These are phyloP conservation scores for Mortierella alpina DNA, from an alignment of 192 early-diverging fungal genomes.

Conservation along the genomic window DNA sequence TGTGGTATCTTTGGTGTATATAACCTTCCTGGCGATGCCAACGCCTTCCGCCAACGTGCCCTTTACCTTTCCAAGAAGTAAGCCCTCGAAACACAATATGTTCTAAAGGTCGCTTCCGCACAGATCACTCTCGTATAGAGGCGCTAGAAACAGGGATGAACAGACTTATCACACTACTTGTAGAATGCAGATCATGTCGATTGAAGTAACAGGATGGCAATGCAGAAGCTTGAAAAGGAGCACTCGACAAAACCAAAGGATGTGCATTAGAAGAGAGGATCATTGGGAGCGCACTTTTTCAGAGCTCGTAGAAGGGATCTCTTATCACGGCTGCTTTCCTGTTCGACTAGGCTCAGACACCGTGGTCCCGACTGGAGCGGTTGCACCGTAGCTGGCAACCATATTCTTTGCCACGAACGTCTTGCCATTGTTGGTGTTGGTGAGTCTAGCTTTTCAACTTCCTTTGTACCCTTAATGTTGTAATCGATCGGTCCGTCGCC, in stretches of 20 bases:
- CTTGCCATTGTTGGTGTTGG: constrained; percentile 98
- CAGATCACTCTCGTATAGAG: too few species aligned
- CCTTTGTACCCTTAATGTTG: too few species aligned
- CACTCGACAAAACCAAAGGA: too few species aligned
- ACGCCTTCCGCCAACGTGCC: constrained; percentile 84
- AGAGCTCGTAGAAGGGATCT: not conserved
- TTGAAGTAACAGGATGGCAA: too few species aligned
- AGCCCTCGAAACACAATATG: constrained; percentile 1
- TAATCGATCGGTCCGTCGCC: too few species aligned
- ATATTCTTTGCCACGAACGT: constrained; percentile 96
- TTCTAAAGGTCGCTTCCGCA: too few species aligned
- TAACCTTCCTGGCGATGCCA: constrained; percentile 83
- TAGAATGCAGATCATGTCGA: too few species aligned
- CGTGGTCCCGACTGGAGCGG: constrained; percentile 99
- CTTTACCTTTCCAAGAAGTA: constrained; percentile 90
- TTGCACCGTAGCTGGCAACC: constrained; percentile 81
- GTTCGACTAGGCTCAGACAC: constrained; percentile 80
- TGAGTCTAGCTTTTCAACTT: constrained; percentile 52
- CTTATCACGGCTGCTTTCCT: not conserved
- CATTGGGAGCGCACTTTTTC: not conserved
- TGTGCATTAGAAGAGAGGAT: not conserved
- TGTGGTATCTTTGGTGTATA: constrained; percentile 98
- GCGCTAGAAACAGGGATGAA: too few species aligned
- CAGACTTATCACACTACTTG: too few species aligned
- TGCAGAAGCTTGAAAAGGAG: too few species aligned